Evolutionary conservation across 148 eudicot species (phyloP), one percentile per base, ranked within the genome.

Genomic region (Vaccinium corymbosum): DNA sequence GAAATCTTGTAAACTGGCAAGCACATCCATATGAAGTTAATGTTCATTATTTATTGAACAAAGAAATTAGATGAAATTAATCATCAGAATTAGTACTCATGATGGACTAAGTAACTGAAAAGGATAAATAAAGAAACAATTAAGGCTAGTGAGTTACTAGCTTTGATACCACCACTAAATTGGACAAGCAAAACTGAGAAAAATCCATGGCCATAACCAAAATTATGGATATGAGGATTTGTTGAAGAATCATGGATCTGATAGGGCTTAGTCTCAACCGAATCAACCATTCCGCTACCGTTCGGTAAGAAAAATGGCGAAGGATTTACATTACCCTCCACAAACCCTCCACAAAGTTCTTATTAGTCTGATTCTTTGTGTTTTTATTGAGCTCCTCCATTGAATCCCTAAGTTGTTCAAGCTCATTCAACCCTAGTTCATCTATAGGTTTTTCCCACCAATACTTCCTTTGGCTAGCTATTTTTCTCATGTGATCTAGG

Each of bases 401-500:
- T 17, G 94, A 90, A 57, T 91, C 91, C 83, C 82, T 84, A 48
- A 91, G 80, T 27, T 84, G 83, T 66, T 84, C 86, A 19, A 91
- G 89, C 83, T 91, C 92, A 32, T 88, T 82, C 61, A 85, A 86
- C 1, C 84, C 90, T n/a, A 91, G 90, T 71, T 84, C 83, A 12
- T 89, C 89, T 9, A 88, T 79, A 29, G 94, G 91, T 10, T 89
- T 86, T 80, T 90, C 94, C 94, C 94, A 91, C 92, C 94, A 91
- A 49, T 81, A 83, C 66, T 85, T 90, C 57, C 25, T 80, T 55
- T 82, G 82, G 68, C 78, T 78, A 25, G 83, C 48, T 59, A 29
- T 12, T 29, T 86, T 90, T 22, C 90, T 88, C 88, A 87, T 55
- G 53, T 80, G 81, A 61, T 72, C 88, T 10, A 90, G 86, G 56